Base-by-base conservation (phyloP, 345 rosid species). In the Abelmoschus esculentus region DNA sequence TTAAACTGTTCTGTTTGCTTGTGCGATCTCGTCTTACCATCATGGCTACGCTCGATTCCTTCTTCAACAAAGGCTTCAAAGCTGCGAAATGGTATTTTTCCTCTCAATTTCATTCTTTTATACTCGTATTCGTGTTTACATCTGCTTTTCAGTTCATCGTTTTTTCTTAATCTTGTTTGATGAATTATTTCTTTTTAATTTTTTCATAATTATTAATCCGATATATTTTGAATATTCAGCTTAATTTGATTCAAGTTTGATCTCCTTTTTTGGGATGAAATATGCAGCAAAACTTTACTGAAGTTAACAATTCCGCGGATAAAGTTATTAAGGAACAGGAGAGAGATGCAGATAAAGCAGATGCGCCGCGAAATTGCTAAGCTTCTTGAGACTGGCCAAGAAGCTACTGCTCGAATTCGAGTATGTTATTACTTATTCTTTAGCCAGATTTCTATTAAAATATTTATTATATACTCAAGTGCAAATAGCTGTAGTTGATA, bases 321-420 rank as follows among this genome's bases (percentile, higher is more conserved):
- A 66, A 95, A 90, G 85, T 78, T 95, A 81, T 81, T 95, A 62
- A 75, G 99, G 80, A 95, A 95, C 66, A 80, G 99, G 80, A 87
- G 99, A 67, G 96, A 91, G 85, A 83, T 89, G 56, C 97, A 95
- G 87, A 79, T 87, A 7, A 95, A 79, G 84, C 90, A 95, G 74
- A 95, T 95, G 99, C 97, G 96, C 31, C 87, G 89, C 2, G 96
- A 91, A 78, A 91, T 95, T 69, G 97, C 96, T 40, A 91, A 91
- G 83, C 97, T 91, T 77, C 96, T 95, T 18, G 89, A 90, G 86
- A 87, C 96, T 56, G 97, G 99, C 70, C 99, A 95, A 84, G 99
- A 95, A 80, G 96, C 99, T 57, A 95, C 99, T 53, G 97, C 99
- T 78, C 89, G 97, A 11, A 95, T 95, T 77, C 89, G 99, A 86